Conservation (phyloP, 2,329 filamentous ascomycete genomes). For the Fusarium continuum region DNA sequence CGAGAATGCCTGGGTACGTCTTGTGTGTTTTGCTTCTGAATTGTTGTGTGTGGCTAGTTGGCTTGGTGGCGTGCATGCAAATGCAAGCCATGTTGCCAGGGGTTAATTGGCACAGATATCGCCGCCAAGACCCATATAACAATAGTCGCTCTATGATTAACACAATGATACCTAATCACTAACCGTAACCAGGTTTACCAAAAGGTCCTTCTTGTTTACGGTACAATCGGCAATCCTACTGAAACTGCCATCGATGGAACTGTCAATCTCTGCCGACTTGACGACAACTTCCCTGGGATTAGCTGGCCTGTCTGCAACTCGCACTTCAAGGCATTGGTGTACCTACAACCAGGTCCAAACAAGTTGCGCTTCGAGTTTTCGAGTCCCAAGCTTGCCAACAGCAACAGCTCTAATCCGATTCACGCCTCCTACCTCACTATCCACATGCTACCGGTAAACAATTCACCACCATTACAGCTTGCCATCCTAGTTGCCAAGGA, state of each 20-base stretch:
- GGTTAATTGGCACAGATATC: constrained; percentile 15
- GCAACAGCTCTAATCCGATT: constrained; percentile 70
- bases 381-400: constrained; percentile 80
- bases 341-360: constrained; percentile 92
- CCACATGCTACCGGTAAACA: constrained; percentile 84
- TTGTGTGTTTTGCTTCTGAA: constrained; percentile 27
- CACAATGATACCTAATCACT: constrained; percentile 33
- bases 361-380: constrained; percentile 86
- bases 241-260: constrained; percentile 78
- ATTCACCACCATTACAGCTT: constrained; percentile 85
- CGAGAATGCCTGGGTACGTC: constrained; percentile 84
- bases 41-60: constrained; percentile 14
- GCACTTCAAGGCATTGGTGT: constrained; percentile 90
- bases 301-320: constrained; percentile 89
- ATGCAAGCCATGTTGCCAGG: constrained; percentile 24
- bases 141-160: background rate
- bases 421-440: constrained; percentile 84
- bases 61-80: constrained; percentile 10
- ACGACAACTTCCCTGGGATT: constrained; percentile 84
- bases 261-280: constrained; percentile 80
- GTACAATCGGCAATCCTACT: constrained; percentile 78
- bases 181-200: constrained; percentile 77
- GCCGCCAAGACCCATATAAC: constrained; percentile 10
- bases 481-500: constrained; percentile 89
- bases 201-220: constrained; percentile 84